Evolutionary conservation across 768 basidiomycete species (phyloP), one percentile per base, ranked within the genome.

Genomic region (Leucocoprinus leucothites): DNA sequence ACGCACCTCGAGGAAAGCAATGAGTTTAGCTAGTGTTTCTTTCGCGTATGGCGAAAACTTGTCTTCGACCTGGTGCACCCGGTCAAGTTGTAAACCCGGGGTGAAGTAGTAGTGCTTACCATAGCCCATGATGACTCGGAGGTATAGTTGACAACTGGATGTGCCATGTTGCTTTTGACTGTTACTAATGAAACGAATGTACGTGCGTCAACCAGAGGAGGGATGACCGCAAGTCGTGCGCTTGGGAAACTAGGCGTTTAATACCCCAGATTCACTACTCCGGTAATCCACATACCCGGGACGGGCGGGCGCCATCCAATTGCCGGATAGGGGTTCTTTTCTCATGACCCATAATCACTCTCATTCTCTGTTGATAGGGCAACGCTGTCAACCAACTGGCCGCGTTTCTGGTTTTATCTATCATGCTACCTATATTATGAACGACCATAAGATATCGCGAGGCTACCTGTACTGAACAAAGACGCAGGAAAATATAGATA

Each of bases 1-100:
- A 61, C 75, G 54, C 57, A 91, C 94, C 75, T 93, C 84, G 52
- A 95, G 79, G 68, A 98, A 99, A 31, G 73, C 73, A 65, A 96
- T 81, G 48, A 99, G 81, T 64, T 87, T 94, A 35, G 83, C 80
- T 36, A 99, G 77, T 3, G 84, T 89, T 63, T 94, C 87, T 71
- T 94, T 95, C 19, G 87, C 97, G 63, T 81, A 90, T 6, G 87
- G 82, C 5, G 93, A 91, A 80, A 98, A 91, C 74, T 92, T 94
- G 79, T 91, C 87, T 74, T 96, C 90, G 57, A 95, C 74, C 91
- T 93, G 43, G 18, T 22, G 13, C 31, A 5, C 25, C 48, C 42
- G 61, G 16, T 22, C 40, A 6, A 35, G 14, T n/a, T 18, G 21
- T 45, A 40, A 11, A 31, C 5, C 25, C 11, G 26, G 19, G 28